Percentiles rank a stretch among this genome's conserved stretches.
phyloP scores from a whole-genome alignment of 768 basidiomycete genomes.

The Trametes cubensis region DNA sequence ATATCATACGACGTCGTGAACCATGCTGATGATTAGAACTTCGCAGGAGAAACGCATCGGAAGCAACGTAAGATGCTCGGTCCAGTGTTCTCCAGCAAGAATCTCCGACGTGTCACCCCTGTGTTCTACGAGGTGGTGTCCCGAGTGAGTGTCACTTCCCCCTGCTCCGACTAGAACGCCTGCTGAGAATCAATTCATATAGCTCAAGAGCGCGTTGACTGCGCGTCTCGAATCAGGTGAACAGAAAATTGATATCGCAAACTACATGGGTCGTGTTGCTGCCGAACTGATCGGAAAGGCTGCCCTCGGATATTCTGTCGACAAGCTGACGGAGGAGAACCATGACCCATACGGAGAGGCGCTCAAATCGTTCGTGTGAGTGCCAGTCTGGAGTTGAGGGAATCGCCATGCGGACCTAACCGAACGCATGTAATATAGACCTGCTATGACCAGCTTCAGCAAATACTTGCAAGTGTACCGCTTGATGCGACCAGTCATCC shows the following conservation, averaged over 20 bases:
- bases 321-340: constrained; percentile 11
- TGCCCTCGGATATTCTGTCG: constrained; percentile 28
- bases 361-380: constrained; percentile 25
- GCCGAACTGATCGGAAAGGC: constrained; percentile 30
- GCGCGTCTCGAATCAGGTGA: constrained; percentile 3
- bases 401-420: too few species aligned
- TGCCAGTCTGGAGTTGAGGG: not conserved
- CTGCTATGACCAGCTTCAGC: too few species aligned
- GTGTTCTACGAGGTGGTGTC: constrained; percentile 17
- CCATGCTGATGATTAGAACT: too few species aligned
- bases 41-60: constrained; percentile 25
- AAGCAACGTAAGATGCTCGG: constrained; percentile 30
- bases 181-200: not conserved
- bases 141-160: not conserved
- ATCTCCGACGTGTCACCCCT: constrained; percentile 18
- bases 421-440: too few species aligned
- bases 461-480: not conserved
- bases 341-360: constrained; percentile 28
- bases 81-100: constrained; percentile 20
- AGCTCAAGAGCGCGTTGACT: constrained; percentile 22
- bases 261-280: constrained; percentile 29
- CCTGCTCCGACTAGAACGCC: too few species aligned
- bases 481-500: constrained; percentile 20
- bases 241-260: constrained; percentile 27
- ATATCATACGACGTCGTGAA: too few species aligned